These are phyloP conservation scores for Xylaria venustula DNA, from an alignment of 495 filamentous ascomycete species.

Conservation along the genomic window DNA sequence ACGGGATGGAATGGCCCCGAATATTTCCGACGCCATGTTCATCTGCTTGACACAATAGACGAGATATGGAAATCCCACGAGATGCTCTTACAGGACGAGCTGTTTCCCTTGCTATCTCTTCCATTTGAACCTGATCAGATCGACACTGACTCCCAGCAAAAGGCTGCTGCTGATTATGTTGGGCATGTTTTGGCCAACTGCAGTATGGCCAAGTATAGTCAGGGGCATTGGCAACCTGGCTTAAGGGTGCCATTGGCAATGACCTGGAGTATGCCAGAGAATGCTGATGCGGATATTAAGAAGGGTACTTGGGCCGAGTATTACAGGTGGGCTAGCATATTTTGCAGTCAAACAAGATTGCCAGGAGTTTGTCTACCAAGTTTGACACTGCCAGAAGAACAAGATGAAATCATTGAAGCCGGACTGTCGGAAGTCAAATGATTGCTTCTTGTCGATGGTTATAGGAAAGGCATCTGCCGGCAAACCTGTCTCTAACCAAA, in stretches of 20 bases:
- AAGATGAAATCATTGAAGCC: background rate
- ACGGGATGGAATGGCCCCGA: constrained; percentile 15
- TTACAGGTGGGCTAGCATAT: constrained; percentile 22
- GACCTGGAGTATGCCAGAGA: constrained; percentile 20
- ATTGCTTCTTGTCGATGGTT: background rate
- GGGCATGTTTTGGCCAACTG: constrained; percentile 3
- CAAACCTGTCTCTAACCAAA: too few relatives aligned
- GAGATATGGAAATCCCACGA: constrained; percentile 1
- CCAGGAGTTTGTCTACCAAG: background rate
- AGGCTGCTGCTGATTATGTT: constrained; percentile 14
- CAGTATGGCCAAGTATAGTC: constrained; percentile 9
- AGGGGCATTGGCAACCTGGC: constrained; percentile 1
- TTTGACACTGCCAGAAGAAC: background rate
- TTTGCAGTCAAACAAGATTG: constrained; percentile 19
- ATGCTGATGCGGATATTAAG: constrained; percentile 20
- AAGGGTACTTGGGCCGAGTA: constrained; percentile 29
- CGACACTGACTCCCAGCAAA: background rate
- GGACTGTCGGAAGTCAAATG: background rate
- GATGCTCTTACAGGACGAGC: constrained; percentile 4
- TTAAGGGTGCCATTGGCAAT: constrained; percentile 3
- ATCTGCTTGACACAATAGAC: background rate
- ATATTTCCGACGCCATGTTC: constrained; percentile 6
- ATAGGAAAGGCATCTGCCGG: too few relatives aligned
- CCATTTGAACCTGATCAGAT: constrained; percentile 1
- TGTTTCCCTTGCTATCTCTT: constrained; percentile 8